phyloP scores from a whole-genome alignment of 2,329 filamentous ascomycete genomes.

The Colletotrichum liriopes region DNA sequence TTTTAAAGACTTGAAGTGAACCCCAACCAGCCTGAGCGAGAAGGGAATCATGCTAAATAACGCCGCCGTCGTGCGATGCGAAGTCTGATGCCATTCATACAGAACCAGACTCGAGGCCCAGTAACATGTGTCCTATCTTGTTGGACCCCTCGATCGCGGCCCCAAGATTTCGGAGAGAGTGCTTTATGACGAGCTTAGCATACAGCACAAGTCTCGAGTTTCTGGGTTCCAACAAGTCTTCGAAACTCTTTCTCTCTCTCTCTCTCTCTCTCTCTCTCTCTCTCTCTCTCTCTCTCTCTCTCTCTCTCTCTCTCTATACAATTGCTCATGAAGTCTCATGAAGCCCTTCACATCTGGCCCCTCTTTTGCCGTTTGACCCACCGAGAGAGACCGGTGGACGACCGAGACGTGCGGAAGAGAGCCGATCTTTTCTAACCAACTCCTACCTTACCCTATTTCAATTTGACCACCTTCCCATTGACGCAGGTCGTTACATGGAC shows the following conservation, averaged over 20 bases:
- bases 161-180: too few species aligned
- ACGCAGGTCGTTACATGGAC: constrained; percentile 27
- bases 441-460: background rate
- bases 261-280: background rate
- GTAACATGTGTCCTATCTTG: background rate
- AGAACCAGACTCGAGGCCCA: background rate
- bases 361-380: background rate
- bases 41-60: background rate
- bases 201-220: too few species aligned
- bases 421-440: constrained; percentile 1
- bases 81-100: background rate
- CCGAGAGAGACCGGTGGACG: too few species aligned
- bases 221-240: too few species aligned
- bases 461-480: constrained; percentile 30
- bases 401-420: background rate
- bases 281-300: background rate
- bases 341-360: background rate
- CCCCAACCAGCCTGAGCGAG: too few species aligned
- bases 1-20: too few species aligned
- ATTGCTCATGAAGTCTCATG: background rate
- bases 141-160: too few species aligned
- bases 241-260: too few species aligned
- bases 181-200: too few species aligned
- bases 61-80: background rate
- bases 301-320: background rate